A percentile compares a stretch with the other conserved stretches of the same genome.
These are phyloP conservation scores for Diplodia corticola DNA, from an alignment of 2,329 filamentous ascomycete species.

Conservation along the genomic window DNA sequence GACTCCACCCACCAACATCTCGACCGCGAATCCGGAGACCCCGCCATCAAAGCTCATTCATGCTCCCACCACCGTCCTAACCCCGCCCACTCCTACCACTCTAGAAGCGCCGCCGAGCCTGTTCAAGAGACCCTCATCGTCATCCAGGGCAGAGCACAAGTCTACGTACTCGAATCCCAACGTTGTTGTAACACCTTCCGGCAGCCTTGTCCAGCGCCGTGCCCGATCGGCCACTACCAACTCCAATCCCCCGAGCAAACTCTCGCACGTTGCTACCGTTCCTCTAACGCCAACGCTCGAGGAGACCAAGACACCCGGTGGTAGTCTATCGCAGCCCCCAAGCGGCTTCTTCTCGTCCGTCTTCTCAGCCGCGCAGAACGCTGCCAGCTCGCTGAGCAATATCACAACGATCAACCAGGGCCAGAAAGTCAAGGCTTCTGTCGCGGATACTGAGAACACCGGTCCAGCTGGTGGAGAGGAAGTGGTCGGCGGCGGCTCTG, in stretches of 20 bases:
- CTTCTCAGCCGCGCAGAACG: conserved; percentile 89
- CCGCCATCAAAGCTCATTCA: conserved; percentile 40
- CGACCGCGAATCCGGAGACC: conserved; percentile 44
- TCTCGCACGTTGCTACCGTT: conserved; percentile 68
- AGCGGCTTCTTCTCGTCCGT: conserved; percentile 89
- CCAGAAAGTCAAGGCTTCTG: conserved; percentile 43
- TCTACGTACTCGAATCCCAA: conserved; percentile 44
- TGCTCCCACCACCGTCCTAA: conserved; percentile 60
- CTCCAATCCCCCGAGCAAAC: conserved; percentile 69
- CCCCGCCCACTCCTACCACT: conserved; percentile 64
- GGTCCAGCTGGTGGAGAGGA: conserved; percentile 42
- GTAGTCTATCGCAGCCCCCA: conserved; percentile 50
- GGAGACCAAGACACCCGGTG: conserved; percentile 60
- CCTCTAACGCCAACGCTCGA: conserved; percentile 78
- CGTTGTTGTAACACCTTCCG: conserved; percentile 63
- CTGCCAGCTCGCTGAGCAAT: conserved; percentile 76
- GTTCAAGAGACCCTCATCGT: conserved; percentile 11
- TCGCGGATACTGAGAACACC: conserved; percentile 31
- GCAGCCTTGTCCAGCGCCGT: conserved; percentile 72
- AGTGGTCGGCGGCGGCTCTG: conserved; percentile 40
- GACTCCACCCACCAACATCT: conserved; percentile 34
- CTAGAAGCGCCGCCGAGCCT: conserved; percentile 23
- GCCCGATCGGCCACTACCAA: conserved; percentile 60
- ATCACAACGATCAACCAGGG: conserved; percentile 53
- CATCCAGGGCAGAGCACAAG: conserved; percentile 27